phyloP scores from a whole-genome alignment of 306 rosid species.

The Fagus sylvatica region DNA sequence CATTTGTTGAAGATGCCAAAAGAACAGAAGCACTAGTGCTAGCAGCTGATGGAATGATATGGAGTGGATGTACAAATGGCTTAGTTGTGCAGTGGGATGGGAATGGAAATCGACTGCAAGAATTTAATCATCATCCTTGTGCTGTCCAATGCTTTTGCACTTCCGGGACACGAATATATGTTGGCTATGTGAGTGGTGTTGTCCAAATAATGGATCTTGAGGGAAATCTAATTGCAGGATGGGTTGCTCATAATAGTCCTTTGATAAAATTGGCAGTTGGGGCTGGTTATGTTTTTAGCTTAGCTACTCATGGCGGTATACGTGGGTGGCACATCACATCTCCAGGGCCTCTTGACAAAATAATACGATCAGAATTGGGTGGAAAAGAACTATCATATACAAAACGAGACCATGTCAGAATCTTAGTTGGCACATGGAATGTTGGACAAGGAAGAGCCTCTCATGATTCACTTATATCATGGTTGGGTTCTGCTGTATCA shows the following conservation, averaged over 20 bases:
- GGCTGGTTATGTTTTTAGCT: conserved; percentile 64
- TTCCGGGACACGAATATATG: conserved; percentile 64
- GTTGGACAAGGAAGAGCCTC: conserved; percentile 99
- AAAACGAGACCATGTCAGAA: conserved; percentile 66
- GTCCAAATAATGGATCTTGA: conserved; percentile 84
- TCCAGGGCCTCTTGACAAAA: conserved; percentile 74
- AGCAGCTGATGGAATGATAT: conserved; percentile 81
- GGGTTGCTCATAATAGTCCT: conserved; percentile 95
- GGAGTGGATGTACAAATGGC: conserved; percentile 98
- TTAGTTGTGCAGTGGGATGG: conserved; percentile 93
- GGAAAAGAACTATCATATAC: conserved; percentile 63
- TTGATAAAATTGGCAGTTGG: conserved; percentile 80
- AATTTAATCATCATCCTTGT: conserved; percentile 69
- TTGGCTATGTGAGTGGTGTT: conserved; percentile 87
- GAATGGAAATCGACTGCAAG: conserved; percentile 78
- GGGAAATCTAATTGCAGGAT: conserved; percentile 77
- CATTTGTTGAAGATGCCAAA: conserved; percentile 80
- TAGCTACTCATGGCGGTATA: conserved; percentile 95
- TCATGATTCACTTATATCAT: conserved; percentile 71
- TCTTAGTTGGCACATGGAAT: conserved; percentile 94
- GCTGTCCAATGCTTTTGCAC: conserved; percentile 87
- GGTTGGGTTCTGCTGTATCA: conserved; percentile 86
- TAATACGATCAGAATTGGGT: conserved; percentile 74
- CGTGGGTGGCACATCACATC: conserved; percentile 93
- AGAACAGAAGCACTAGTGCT: conserved; percentile 76